Base-by-base conservation (phyloP, 2,329 filamentous ascomycete genomes). In the Monilinia vaccinii-corymbosi region DNA sequence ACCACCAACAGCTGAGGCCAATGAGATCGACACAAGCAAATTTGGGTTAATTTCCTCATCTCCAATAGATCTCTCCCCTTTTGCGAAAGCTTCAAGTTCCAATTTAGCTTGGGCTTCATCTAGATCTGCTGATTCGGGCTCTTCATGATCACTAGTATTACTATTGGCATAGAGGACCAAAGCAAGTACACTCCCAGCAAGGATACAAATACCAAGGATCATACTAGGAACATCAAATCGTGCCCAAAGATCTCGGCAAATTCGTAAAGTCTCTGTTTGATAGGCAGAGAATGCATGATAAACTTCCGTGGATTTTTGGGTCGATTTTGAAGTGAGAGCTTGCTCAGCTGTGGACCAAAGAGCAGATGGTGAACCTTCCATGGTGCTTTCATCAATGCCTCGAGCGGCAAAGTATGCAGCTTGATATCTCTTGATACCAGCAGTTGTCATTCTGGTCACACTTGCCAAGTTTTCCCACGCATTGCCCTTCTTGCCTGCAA, bases 371-470 rank as follows among this genome's bases (percentile, higher is more conserved):
- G 75, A 76, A 0, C 78, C 78, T 8, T 82, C 77, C 11, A 80
- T 80, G 6, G 79, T 75, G 31, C 78, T 80, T 53, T 86, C 81
- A 47, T 86, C 81, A 2, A 90, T 79, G 1, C 88, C 87, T 23
- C 87, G 83, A 14, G 86, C 89, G 38, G 78, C 75, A 61, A 88
- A 87, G 72, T 99, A 99, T 50, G 91, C 86, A 58, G 82, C 78
- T 71, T 97, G 92, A 69, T 99, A 99, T 66, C 88, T 84, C 73
- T 91, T 86, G 61, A 97, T 94, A 64, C 94, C 93, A 9, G 91
- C 89, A 28, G 91, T 84, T 1, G 91, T 81, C 61, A 96, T 77
- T 31, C 88, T 85, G 57, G 87, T 89, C 0, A 92, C 91, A 3
- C 81, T 78, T 0, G 89, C 89, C 46, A 99, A 77, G 65, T 89